A percentile compares a stretch with the other conserved stretches of the same genome.
Evolutionary conservation across 768 basidiomycete species (phyloP).

Genomic region (Boletus barrowsii): DNA sequence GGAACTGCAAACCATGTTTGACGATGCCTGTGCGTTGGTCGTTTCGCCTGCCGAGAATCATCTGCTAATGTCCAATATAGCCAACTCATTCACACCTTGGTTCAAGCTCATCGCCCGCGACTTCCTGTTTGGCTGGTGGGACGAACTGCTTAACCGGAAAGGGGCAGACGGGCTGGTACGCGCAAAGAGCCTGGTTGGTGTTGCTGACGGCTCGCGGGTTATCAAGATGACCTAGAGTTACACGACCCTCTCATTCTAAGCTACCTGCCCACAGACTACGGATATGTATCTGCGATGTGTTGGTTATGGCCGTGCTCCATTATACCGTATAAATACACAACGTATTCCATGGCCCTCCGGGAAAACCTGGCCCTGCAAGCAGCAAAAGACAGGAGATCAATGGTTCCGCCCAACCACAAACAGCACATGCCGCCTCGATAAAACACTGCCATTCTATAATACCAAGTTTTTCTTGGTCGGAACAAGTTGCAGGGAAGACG

Average conservation of each 20-base stretch:
- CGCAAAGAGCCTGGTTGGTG: slow-evolving; percentile 48
- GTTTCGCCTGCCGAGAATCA: not conserved
- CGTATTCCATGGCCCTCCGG: no score
- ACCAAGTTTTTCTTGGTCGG: no score
- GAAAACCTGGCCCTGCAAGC: no score
- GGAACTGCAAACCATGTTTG: slow-evolving; percentile 90
- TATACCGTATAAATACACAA: no score
- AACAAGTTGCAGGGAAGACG: no score
- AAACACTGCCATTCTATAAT: no score
- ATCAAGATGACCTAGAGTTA: slow-evolving; percentile 53
- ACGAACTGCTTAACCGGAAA: slow-evolving; percentile 70
- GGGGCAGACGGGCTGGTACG: slow-evolving; percentile 50
- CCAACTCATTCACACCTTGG: slow-evolving; percentile 94
- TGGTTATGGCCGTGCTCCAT: no score
- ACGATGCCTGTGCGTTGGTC: slow-evolving; percentile 56
- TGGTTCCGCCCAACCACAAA: no score
- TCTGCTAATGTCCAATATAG: slow-evolving; percentile 36
- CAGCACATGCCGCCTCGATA: no score
- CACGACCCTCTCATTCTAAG: not conserved
- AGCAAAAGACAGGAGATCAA: no score
- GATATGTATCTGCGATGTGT: not conserved
- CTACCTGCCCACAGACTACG: not conserved
- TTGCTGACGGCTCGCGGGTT: slow-evolving; percentile 73
- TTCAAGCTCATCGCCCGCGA: slow-evolving; percentile 97
- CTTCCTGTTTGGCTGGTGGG: slow-evolving; percentile 99